Evolutionary conservation across 768 basidiomycete genomes (phyloP), one percentile per base, ranked within the genome.

Genomic region (Suillus subalutaceus): DNA sequence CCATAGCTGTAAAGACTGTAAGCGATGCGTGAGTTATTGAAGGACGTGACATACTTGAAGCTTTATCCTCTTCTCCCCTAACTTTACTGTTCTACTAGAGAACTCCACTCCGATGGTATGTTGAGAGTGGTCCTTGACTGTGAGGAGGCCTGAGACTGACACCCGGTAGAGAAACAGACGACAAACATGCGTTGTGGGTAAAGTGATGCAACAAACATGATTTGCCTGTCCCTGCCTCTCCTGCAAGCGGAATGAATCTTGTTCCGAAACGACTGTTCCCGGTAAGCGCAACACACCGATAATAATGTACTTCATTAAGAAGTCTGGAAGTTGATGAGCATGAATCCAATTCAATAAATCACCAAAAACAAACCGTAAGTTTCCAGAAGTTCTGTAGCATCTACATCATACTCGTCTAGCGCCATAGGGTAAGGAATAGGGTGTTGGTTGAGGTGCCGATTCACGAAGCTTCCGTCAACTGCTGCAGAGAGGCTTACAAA

Each of bases 71-170:
- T 95, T 94, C 83, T 97, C 96, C 62, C 93, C 96, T 30, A 99
- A 84, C 72, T 91, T 91, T 66, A 99, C 88, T 0, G 95, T 96
- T 70, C 96, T 84, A 75, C 95, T 97, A 20, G 95, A 95, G 76
- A 99, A 99, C 75, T 99, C 97, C 37, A 99, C 97, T 12, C 97
- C 97, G 66, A 99, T 99, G 16, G 97, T 99, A 77, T 99, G 97
- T 79, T 96, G 93, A 6, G 95, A 95, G 78, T 97, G 92, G 70
- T 94, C 91, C 80, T 96, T 97, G 85, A 96, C 96, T 97, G 72
- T n/a, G n/a, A 48, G 18, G 50, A 20, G 12, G 48, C 30, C 48
- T 64, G 44, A 56, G 61, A 65, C n/a, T 53, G 62, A 65, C 48
- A 60, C 53, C 26, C 55, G 40, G 58, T 60, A 53, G 60, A 64